Base-by-base conservation (phyloP, 2,329 filamentous ascomycete genomes). In the Diatrype stigma region DNA sequence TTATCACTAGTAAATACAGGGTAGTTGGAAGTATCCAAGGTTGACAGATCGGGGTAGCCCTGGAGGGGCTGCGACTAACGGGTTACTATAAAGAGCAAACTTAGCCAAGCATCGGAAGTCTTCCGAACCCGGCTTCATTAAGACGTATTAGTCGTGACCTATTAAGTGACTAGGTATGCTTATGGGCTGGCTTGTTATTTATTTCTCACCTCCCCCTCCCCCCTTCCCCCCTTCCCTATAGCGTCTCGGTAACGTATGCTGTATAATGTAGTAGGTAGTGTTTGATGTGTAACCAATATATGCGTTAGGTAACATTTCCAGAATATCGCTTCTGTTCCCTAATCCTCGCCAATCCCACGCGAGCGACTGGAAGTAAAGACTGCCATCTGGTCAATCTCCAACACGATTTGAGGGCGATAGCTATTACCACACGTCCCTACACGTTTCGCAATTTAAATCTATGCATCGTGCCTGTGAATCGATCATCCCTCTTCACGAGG, bases 281-380 rank as follows among this genome's bases (percentile, higher is more conserved):
- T 3, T 44, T 7, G 7, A 12, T 17, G n/a, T 37, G 22, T 44
- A 44, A 44, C 26, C 16, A 23, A n/a, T 17, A n/a, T n/a, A n/a
- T n/a, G n/a, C n/a, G n/a, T 44, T 44, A 12, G 40, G 40, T 28
- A 44, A 28, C 40, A 44, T n/a, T 44, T 44, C 40, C 40, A 44
- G 40, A 44, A 44, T 44, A 26, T 44, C 4, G 40, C 40, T 44
- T 44, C 21, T 7, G 17, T 44, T 28, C 22, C 21, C 16, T 44
- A 44, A 42, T 23, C 22, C 40, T 44, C 22, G 11, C 40, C 26
- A 19, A 44, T 22, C 6, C 40, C 22, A 44, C 40, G 22, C 40
- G 40, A 44, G 22, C 17, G 17, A 22, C 16, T 21, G 16, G 12
- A 22, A 17, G 5, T n/a, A 19, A 42, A 42, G 11, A 42, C 12